Base-by-base conservation (phyloP, 148 eudicot species). In the Heliamphora exappendiculata region DNA sequence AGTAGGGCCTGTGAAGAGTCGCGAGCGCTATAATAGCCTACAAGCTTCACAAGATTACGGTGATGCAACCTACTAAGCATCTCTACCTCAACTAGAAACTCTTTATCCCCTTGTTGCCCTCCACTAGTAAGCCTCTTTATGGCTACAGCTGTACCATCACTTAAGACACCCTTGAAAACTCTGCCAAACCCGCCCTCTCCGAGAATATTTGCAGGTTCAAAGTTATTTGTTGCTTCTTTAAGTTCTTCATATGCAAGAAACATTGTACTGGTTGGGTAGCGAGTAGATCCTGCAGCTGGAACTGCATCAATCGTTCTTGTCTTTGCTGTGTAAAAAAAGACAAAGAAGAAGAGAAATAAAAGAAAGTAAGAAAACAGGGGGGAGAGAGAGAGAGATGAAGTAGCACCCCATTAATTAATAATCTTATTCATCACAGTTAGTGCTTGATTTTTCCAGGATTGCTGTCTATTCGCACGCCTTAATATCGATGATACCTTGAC, bases 171-270 rank as follows among this genome's bases (percentile, higher is more conserved):
- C 87, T 89, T 92, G 77, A 84, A 94, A 76, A 94, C 98, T 83
- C 77, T 88, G 60, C 98, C 98, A 86, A 92, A 94, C 26, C 98
- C 97, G 81, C 98, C 98, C 88, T 94, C 98, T 70, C 98, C 98
- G 45, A 94, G 88, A 72, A 94, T 75, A 73, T 92, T 90, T n/a
- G 89, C 79, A 49, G 87, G 60, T 76, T 90, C 96, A 79, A 94
- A 94, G 82, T 91, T 88, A 78, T 94, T 94, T 37, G 98, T 94
- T 47, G 97, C 97, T 86, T 87, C 88, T 80, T 86, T 92, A 67
- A 94, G 90, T 75, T 94, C 98, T 81, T 94, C 97, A 80, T 89
- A 95, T 20, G 90, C 78, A 70, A 95, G 82, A 84, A 91, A 91
- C 34, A 97, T 84, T 41, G 96, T 91, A 76, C 99, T 95, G 66